Evolutionary conservation across 2,329 filamentous ascomycete genomes (phyloP), one percentile per base, ranked within the genome.

Genomic region (Passalora sequoiae): DNA sequence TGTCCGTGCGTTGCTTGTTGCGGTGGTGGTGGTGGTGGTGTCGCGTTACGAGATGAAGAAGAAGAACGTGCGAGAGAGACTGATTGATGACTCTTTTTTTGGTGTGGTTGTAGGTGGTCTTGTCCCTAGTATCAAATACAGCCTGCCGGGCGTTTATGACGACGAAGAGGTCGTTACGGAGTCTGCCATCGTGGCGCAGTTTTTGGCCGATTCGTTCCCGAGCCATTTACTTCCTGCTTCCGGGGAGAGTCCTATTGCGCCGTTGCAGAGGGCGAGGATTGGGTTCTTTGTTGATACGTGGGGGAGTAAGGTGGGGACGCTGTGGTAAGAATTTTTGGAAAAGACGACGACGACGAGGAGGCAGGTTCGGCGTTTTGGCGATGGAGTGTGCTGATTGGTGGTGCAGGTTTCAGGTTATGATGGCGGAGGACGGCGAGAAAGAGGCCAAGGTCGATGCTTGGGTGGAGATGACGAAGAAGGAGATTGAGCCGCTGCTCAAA

Each of bases 51-150:
- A n/a, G n/a, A n/a, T n/a, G n/a, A n/a, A n/a, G n/a, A n/a, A n/a
- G n/a, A n/a, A n/a, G n/a, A n/a, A n/a, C n/a, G n/a, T n/a, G n/a
- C n/a, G n/a, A n/a, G n/a, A n/a, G n/a, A n/a, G n/a, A n/a, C n/a
- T n/a, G n/a, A n/a, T n/a, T n/a, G n/a, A n/a, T n/a, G n/a, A n/a
- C n/a, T n/a, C n/a, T n/a, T n/a, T n/a, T n/a, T n/a, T n/a, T n/a
- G n/a, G n/a, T n/a, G n/a, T n/a, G n/a, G n/a, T n/a, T n/a, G 81
- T 86, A 19, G 80, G 85, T 44, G 87, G 87, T 10, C 77, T 89
- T 3, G 85, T 92, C 4, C 86, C 87, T 1, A 69, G 80, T 0
- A 67, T 92, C 43, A 74, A 76, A 17, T 83, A 84, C 69, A 73
- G 79, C 50, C 52, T 60, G 7, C 74, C 72, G 48, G 63, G 59